Evolutionary conservation across 1,139 yeast species (phyloP), one percentile per base, ranked within the genome.

Genomic region (Meyerozyma smithsonii): DNA sequence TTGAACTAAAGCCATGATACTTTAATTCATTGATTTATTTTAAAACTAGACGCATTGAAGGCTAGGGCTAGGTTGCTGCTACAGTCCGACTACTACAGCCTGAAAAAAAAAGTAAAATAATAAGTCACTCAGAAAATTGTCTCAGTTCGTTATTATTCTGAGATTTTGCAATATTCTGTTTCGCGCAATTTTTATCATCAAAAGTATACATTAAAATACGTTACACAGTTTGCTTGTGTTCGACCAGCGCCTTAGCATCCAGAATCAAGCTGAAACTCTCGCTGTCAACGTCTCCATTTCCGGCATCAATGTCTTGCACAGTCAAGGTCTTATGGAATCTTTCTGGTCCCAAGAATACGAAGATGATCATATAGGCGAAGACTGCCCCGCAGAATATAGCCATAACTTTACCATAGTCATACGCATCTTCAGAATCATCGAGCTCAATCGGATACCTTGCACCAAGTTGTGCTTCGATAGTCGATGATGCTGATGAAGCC

Each of bases 371-470:
- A 43, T 52, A 64, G 3, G 50, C 62, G 43, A 64, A 63, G 11
- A 66, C 66, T 8, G 65, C 63, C 3, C 64, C 71, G 48, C 61
- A 55, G 49, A 67, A 67, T 24, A 67, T 66, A 37, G 63, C 57
- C 69, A 67, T 66, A 8, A 65, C 70, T 41, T 54, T 56, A 19
- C 67, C 66, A 45, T 66, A 66, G 44, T 66, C 57, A 44, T 56
- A 63, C 10, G 52, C 53, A 11, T 46, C 56, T 4, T 46, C 36
- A 5, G 46, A 47, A 10, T 16, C 47, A 12, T 37, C 42, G 12
- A 14, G 39, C 5, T 40, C 38, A 36, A 61, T 45, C 1, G 70
- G 70, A 48, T 58, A 66, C 12, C 45, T 40, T 32, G 56, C 58
- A 10, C 69, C 69, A 8, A 66, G 44, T 28, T 54, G 47, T 5